These are phyloP conservation scores for Psilocybe mexicana DNA, from an alignment of 1,284 basidiomycete genomes.

Conservation along the genomic window DNA sequence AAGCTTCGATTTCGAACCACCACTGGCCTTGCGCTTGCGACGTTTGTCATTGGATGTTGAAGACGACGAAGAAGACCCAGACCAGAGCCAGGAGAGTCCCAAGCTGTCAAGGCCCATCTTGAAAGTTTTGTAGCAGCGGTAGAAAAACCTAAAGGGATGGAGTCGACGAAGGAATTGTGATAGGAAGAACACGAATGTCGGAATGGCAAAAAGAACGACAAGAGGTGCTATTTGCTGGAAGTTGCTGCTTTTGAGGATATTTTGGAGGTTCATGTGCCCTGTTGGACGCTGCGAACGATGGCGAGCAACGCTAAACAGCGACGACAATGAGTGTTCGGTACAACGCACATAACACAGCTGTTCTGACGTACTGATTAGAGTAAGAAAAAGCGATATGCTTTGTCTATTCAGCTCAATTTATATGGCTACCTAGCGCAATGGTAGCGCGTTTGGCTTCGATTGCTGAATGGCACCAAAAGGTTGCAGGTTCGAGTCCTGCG, in stretches of 20 bases:
- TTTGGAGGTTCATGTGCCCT: conserved; percentile 37
- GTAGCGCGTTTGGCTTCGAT: conserved; percentile 89
- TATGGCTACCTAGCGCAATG: conserved; percentile 75
- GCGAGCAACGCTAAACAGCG: conserved; percentile 6
- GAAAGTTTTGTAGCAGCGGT: conserved; percentile 34
- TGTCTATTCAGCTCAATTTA: neutral
- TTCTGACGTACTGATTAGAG: neutral
- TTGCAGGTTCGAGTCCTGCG: conserved; percentile 89
- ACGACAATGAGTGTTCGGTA: conserved; percentile 3
- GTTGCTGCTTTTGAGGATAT: conserved; percentile 31
- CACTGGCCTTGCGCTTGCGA: conserved; percentile 48
- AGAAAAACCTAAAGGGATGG: conserved; percentile 18
- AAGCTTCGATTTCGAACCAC: conserved; percentile 18
- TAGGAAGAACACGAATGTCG: conserved; percentile 47
- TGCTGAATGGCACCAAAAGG: conserved; percentile 70
- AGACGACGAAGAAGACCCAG: conserved; percentile 20
- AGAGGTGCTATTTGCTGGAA: conserved; percentile 59
- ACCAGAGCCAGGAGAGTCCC: conserved; percentile 57
- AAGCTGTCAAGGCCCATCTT: conserved; percentile 60
- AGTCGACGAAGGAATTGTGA: conserved; percentile 31
- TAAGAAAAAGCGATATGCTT: neutral
- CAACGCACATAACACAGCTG: neutral
- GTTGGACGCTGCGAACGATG: conserved; percentile 11
- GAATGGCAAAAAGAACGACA: conserved; percentile 52
- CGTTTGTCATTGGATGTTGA: conserved; percentile 34